These are phyloP conservation scores for Lichtheimia corymbifera DNA, from an alignment of 371 early-diverging fungal species.

Conservation along the genomic window DNA sequence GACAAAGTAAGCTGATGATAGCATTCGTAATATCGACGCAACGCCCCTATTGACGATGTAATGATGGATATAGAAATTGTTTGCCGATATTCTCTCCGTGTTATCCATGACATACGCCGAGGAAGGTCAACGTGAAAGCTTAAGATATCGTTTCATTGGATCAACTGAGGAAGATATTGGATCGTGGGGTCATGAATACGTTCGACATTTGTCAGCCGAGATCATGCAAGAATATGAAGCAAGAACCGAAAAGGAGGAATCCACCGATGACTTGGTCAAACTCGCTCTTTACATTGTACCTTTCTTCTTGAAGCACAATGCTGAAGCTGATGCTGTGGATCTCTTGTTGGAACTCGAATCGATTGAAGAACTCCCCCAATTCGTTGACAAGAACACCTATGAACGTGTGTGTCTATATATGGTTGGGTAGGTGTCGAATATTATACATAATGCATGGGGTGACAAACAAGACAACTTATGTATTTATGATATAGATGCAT, in stretches of 20 bases:
- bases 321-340: constrained; percentile 98
- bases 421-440: constrained; percentile 63
- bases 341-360: constrained; percentile 87
- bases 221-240: constrained; percentile 82
- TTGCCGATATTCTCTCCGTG: constrained; percentile 96
- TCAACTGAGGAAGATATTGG: constrained; percentile 78
- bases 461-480: too few relatives aligned
- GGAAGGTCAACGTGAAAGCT: constrained; percentile 77
- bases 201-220: constrained; percentile 92
- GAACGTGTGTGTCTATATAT: constrained; percentile 95
- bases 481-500: constrained; percentile 71
- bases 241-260: constrained; percentile 59
- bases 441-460: too few relatives aligned
- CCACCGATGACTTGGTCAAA: constrained; percentile 65
- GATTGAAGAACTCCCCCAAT: constrained; percentile 73
- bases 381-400: constrained; percentile 91
- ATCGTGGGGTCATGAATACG: constrained; percentile 99
- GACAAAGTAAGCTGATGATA: constrained; percentile 64
- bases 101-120: constrained; percentile 94
- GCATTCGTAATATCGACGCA: too few relatives aligned
- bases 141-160: constrained; percentile 86
- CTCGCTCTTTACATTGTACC: constrained; percentile 88
- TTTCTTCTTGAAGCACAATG: constrained; percentile 95
- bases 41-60: too few relatives aligned
- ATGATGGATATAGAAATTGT: constrained; percentile 49